These are phyloP conservation scores for Penicillium canariense DNA, from an alignment of 495 filamentous ascomycete genomes.

Conservation along the genomic window DNA sequence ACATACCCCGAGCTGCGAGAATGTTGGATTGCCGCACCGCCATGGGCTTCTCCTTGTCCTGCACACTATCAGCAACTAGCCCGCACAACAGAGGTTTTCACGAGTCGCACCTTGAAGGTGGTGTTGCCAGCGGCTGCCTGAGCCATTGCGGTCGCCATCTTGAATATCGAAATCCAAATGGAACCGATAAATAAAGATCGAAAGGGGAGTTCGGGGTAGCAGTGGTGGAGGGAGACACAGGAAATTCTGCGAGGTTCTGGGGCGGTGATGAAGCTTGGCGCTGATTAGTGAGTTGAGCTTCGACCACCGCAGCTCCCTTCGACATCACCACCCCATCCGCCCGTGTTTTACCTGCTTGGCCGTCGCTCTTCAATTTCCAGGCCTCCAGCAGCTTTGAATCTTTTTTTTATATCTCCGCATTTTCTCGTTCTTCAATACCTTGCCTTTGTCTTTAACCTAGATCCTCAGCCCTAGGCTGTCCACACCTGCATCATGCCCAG, in stretches of 20 bases:
- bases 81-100: slow-evolving; percentile 33
- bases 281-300: slow-evolving; percentile 44
- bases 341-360: slow-evolving; percentile 16
- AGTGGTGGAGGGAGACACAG: slow-evolving; percentile 34
- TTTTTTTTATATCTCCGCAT: not conserved
- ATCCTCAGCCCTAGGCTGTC: slow-evolving; percentile 29
- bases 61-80: slow-evolving; percentile 45
- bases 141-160: slow-evolving; percentile 64
- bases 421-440: slow-evolving; percentile 7
- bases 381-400: not conserved
- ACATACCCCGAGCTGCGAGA: slow-evolving; percentile 87
- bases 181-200: slow-evolving; percentile 28
- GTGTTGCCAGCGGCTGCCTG: slow-evolving; percentile 59
- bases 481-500: slow-evolving; percentile 68
- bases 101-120: slow-evolving; percentile 71
- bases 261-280: slow-evolving; percentile 48
- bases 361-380: slow-evolving; percentile 18
- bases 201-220: slow-evolving; percentile 24
- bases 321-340: slow-evolving; percentile 30
- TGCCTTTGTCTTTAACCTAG: slow-evolving; percentile 13
- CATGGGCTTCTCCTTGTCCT: slow-evolving; percentile 99
- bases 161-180: slow-evolving; percentile 38
- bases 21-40: slow-evolving; percentile 95
- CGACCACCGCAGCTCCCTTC: slow-evolving; percentile 32
- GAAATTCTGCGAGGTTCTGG: slow-evolving; percentile 59